Evolutionary conservation across 164 flowering plant species (phyloP).

Genomic region (Platanus orientalis): DNA sequence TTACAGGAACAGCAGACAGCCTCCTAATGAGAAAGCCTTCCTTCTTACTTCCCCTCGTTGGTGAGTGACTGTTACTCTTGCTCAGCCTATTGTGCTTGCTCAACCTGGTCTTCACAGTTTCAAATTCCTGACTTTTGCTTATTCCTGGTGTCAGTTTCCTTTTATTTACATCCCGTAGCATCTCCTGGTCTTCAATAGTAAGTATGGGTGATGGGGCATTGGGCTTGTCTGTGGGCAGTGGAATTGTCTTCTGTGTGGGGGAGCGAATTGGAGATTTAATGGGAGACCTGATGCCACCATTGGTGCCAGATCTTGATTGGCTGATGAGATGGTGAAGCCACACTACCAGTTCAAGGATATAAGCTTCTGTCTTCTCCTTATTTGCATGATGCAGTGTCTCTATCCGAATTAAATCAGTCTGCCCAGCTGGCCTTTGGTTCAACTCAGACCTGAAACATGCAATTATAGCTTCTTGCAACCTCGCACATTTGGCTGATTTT

Average conservation of each 20-base stretch:
- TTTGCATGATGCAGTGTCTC: constrained; percentile 96
- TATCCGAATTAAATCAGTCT: constrained; percentile 58
- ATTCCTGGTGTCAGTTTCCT: constrained; percentile 84
- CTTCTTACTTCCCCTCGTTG: constrained; percentile 42
- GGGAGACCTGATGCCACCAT: constrained; percentile 63
- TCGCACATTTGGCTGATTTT: background rate
- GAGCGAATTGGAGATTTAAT: constrained; percentile 73
- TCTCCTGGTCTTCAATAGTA: constrained; percentile 71
- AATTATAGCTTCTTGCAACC: background rate
- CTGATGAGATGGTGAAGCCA: constrained; percentile 91
- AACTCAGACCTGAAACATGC: constrained; percentile 59
- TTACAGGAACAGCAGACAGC: constrained; percentile 54
- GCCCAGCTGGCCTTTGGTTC: constrained; percentile 59
- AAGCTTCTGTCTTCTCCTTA: constrained; percentile 78
- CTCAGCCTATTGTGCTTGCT: constrained; percentile 56
- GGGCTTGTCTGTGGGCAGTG: constrained; percentile 27
- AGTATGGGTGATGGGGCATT: constrained; percentile 37
- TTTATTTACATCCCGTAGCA: constrained; percentile 72
- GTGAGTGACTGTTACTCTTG: constrained; percentile 84
- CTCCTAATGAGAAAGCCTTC: constrained; percentile 49
- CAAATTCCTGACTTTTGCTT: constrained; percentile 91
- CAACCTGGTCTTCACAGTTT: constrained; percentile 46
- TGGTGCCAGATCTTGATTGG: constrained; percentile 42
- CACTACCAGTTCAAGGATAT: constrained; percentile 73
- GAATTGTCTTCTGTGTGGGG: constrained; percentile 48